Base-by-base conservation (phyloP, 1,139 yeast genomes). In the Taphrina deformans region DNA sequence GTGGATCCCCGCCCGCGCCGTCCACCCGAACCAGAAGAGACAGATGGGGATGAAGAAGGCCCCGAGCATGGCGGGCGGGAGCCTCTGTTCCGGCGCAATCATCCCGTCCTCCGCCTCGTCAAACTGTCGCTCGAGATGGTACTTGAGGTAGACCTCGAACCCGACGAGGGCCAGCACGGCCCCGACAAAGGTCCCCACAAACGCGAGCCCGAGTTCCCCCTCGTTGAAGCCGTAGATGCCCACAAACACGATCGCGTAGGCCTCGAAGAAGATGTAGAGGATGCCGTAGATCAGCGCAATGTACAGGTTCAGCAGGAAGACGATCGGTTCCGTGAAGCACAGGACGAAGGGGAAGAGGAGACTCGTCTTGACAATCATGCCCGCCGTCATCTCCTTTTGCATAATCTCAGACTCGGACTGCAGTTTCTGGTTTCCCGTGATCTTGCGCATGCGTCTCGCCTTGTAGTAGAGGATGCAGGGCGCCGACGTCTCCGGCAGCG, bases 401-500 rank as follows among this genome's bases (percentile, higher is more conserved):
- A 74, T 86, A 72, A 82, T 84, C 35, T 85, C 78, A 0, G 88
- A 84, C 70, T 84, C 87, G 67, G 85, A 76, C 67, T 83, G 79
- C 23, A 74, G 71, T 70, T 85, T 84, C 6, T 58, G 21, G 31
- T 69, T 66, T 12, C 70, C 70, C 6, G 68, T 53, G 41, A 38
- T 51, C 51, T 48, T 55, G 24, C 70, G 59, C 58, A 91, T 76
- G 71, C 77, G 82, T 71, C 79, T 78, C 45, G 97, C 96, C 73
- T 90, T 83, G 64, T 77, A 82, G 73, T 86, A 88, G 71, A 91
- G 80, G 66, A 90, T 86, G 7, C 88, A 90, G 5, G 96, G 93
- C 9, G 96, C 91, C 75, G 88, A 91, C 26, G 97, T 91, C 78
- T 92, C 98, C 9, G 96, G 96, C 73, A 84, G 78, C 60, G 77